phyloP scores from a whole-genome alignment of 257 asterid species.

The Linderniella brevidens region DNA sequence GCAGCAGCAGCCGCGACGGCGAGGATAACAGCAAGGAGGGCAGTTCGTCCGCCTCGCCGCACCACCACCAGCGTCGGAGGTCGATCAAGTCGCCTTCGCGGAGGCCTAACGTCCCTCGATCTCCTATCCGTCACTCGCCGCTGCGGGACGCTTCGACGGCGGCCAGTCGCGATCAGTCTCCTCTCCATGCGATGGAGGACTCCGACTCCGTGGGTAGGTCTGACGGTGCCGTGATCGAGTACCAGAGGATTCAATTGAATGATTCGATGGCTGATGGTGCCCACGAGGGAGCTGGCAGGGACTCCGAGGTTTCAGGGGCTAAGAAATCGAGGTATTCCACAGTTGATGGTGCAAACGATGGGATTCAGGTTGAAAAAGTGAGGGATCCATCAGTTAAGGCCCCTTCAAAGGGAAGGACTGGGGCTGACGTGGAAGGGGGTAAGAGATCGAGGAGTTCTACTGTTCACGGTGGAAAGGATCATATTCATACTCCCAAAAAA shows the following conservation, averaged over 20 bases:
- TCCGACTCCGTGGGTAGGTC: conserved; percentile 9
- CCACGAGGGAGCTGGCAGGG: too few relatives aligned
- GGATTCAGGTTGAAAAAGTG: too few relatives aligned
- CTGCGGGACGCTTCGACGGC: conserved; percentile 20
- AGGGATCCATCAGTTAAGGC: too few relatives aligned
- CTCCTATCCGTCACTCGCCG: conserved; percentile 37
- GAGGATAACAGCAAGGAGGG: background rate
- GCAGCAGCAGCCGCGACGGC: conserved; percentile 28
- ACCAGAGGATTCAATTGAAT: conserved; percentile 16
- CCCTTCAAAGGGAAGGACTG: too few relatives aligned
- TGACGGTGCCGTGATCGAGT: conserved; percentile 19
- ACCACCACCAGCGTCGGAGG: conserved; percentile 36
- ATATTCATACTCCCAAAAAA: background rate
- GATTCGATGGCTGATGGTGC: conserved; percentile 9
- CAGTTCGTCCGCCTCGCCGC: too few relatives aligned
- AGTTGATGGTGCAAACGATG: too few relatives aligned
- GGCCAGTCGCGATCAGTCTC: too few relatives aligned
- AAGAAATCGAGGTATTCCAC: too few relatives aligned
- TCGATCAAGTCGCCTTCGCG: conserved; percentile 35
- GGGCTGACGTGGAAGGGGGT: too few relatives aligned
- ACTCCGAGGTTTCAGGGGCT: background rate
- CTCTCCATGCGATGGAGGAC: conserved; percentile 16
- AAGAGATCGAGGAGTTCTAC: too few relatives aligned
- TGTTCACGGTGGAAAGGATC: too few relatives aligned
- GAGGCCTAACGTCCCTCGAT: conserved; percentile 17